Conservation (phyloP, 1,139 yeast genomes). For the Sugiyamaella castrensis region DNA sequence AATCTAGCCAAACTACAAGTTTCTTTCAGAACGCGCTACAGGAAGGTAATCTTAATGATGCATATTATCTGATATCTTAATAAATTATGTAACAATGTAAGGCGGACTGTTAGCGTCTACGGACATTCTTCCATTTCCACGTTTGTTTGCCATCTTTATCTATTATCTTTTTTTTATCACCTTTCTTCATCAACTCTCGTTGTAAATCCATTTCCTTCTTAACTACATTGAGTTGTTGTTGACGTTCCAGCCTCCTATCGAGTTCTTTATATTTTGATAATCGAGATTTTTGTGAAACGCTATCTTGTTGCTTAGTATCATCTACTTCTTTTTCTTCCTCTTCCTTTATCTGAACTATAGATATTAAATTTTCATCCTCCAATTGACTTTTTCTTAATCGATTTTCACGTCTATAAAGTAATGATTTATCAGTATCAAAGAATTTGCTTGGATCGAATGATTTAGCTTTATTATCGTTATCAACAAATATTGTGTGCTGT, state of each 20-base stretch:
- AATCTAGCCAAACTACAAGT: too few relatives aligned
- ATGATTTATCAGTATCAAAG: slow-evolving; percentile 66
- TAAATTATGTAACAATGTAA: background rate
- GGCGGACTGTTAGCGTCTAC: slow-evolving; percentile 54
- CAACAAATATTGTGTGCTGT: slow-evolving; percentile 84
- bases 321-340: slow-evolving; percentile 11
- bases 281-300: slow-evolving; percentile 43
- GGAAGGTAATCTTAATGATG: too few relatives aligned
- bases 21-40: too few relatives aligned
- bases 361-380: slow-evolving; percentile 37
- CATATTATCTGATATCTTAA: too few relatives aligned
- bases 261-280: slow-evolving; percentile 55
- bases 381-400: slow-evolving; percentile 65
- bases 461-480: slow-evolving; percentile 52
- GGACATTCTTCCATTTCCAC: slow-evolving; percentile 85
- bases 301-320: slow-evolving; percentile 15
- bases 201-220: slow-evolving; percentile 72
- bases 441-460: slow-evolving; percentile 59
- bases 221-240: slow-evolving; percentile 60
- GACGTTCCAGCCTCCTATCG: slow-evolving; percentile 52
- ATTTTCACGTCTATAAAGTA: slow-evolving; percentile 67
- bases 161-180: slow-evolving; percentile 72
- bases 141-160: slow-evolving; percentile 61
- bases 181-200: slow-evolving; percentile 85
- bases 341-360: background rate